A percentile compares a stretch with the other conserved stretches of the same genome.
Evolutionary conservation across 106 monocot genomes (phyloP).

Genomic region (Alisma plantagoaquatica): DNA sequence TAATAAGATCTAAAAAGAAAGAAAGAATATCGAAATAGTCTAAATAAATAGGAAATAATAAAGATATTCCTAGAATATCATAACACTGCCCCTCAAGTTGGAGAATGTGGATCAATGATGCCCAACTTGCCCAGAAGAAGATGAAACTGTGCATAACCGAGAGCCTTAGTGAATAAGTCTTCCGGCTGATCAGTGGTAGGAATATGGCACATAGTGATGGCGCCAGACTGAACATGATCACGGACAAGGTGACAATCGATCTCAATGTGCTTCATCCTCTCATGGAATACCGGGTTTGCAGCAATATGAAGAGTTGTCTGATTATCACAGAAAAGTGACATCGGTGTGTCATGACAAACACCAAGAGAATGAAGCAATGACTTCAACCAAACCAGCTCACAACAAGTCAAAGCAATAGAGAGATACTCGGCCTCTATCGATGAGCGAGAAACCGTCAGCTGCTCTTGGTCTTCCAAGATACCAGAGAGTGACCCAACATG

Average conservation of each 20-base stretch:
- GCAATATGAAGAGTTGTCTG: neutral
- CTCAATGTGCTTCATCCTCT: slow-evolving; percentile 3
- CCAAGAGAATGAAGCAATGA: neutral
- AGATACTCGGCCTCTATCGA: neutral
- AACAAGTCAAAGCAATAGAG: neutral
- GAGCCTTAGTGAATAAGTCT: too few species aligned
- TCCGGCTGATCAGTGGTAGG: too few species aligned
- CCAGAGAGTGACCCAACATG: neutral
- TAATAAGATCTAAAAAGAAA: too few species aligned
- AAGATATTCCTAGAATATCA: too few species aligned
- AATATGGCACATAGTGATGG: too few species aligned
- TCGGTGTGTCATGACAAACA: neutral
- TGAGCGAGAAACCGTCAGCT: slow-evolving; percentile 3
- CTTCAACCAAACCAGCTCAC: slow-evolving; percentile 2
- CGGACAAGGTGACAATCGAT: slow-evolving; percentile 2
- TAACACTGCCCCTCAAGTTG: too few species aligned
- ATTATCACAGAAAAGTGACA: neutral
- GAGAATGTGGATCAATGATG: too few species aligned
- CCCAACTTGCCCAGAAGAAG: too few species aligned
- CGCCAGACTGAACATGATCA: neutral
- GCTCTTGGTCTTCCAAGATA: slow-evolving; percentile 9
- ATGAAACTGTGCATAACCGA: too few species aligned
- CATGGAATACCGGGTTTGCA: neutral
- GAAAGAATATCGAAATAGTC: too few species aligned
- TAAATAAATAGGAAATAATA: too few species aligned